Base-by-base conservation (phyloP, 305 asterid species). In the Monarda citriodora region DNA sequence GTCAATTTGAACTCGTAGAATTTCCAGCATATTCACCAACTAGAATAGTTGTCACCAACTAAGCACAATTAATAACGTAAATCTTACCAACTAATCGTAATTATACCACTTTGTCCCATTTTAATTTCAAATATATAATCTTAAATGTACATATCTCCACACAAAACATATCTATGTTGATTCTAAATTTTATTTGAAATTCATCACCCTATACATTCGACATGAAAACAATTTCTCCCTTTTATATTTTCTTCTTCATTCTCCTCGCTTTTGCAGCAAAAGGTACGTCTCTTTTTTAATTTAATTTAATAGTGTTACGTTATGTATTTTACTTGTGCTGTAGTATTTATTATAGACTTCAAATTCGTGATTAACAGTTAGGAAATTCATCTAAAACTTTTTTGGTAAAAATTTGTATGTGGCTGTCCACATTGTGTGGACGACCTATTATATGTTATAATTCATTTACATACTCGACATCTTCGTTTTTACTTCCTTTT, bases 171-270 rank as follows among this genome's bases (percentile, higher is more conserved):
- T 45, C n/a, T n/a, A 54, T 21, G 12, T 31, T 12, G 4, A 34
- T 49, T 45, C 50, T 12, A 37, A 41, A 41, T 34, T 17, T 51
- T 40, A 9, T 12, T 64, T 16, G 44, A 64, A 12, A 29, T 15
- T 31, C 53, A 15, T 25, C 53, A 16, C 44, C 11, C 5, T 5
- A 51, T 13, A 20, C 2, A 21, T 7, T 64, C 15, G 25, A 10
- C 46, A 67, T 52, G 61, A 52, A 51, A 16, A 16, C 17, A 12
- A 38, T 41, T 44, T 12, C 41, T 10, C 31, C 9, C 17, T 16
- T 58, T 50, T 37, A 14, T 5, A 32, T 41, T 29, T 40, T 67
- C 16, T 37, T 36, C 54, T 67, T 59, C 29, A 42, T 67, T 44
- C 48, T 51, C 37, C 56, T 59, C 31, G 11, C 50, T 31, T 32